These are phyloP conservation scores for Endogone sp. DNA, from an alignment of 192 early-diverging fungal genomes.

Conservation along the genomic window DNA sequence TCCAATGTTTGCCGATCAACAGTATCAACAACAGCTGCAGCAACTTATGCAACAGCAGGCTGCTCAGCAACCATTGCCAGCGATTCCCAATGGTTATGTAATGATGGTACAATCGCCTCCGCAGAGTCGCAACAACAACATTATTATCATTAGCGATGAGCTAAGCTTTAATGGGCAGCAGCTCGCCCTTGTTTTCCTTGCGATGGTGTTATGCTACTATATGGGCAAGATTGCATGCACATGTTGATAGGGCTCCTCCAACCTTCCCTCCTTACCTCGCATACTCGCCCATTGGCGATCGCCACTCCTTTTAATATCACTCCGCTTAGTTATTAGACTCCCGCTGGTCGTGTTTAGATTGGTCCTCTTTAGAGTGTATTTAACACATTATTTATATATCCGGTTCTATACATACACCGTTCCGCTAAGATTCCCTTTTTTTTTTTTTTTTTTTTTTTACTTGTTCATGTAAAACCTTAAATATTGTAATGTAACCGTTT, in stretches of 20 bases:
- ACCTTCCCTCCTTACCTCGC: neutral
- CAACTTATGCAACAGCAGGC: neutral
- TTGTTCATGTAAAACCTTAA: no score
- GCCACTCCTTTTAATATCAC: neutral
- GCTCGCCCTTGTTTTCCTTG: constrained; percentile 28
- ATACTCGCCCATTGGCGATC: neutral
- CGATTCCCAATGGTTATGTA: constrained; percentile 12
- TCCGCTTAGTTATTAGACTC: no score
- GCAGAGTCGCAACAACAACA: constrained; percentile 24
- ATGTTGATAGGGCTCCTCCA: constrained; percentile 4
- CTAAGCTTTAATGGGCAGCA: constrained; percentile 36
- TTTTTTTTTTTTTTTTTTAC: no score
- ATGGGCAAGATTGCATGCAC: constrained; percentile 26
- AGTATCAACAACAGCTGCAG: neutral
- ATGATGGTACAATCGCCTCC: constrained; percentile 6
- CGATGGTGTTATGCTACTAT: constrained; percentile 35
- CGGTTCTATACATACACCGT: no score
- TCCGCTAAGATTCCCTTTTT: no score
- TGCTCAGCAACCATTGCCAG: neutral
- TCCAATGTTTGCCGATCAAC: neutral
- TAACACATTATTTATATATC: no score
- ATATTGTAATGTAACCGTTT: no score
- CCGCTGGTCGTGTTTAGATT: no score
- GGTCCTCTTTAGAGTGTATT: no score
- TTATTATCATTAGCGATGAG: constrained; percentile 35